Base-by-base conservation (phyloP, 2,329 filamentous ascomycete species). In the Trichoderma sp. region DNA sequence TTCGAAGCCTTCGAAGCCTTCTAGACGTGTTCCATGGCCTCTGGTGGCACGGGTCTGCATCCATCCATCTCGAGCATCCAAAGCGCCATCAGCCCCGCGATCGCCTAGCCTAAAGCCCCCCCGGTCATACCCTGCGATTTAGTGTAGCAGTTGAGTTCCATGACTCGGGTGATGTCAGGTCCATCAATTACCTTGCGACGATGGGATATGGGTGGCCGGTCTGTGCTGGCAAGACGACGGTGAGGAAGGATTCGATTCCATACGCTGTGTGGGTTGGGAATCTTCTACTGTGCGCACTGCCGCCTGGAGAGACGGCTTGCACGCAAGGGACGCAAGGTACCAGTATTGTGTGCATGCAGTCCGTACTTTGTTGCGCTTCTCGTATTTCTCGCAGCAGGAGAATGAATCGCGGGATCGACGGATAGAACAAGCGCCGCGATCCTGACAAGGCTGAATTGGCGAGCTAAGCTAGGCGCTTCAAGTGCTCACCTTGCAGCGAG, bases 71-170 rank as follows among this genome's bases (percentile, higher is more conserved):
- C 29, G 43, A 53, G 24, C 7, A 47, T 47, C 63, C 53, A 47
- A 57, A 40, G 35, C 53, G 52, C 63, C 43, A 53, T 66, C 63
- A 57, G 63, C 63, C 63, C 63, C 63, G 53, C 63, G 37, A 66
- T 66, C 63, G 63, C 53, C 59, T 37, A 29, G 13, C 59, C 59
- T 29, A 24, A 29, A 43, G 40, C 40, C 40, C 58, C 58, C 58
- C 37, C 47, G 29, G 47, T 40, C 40, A 31, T n/a, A 52, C 27
- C n/a, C 27, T 21, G n/a, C 29, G 21, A 49, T 49, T 61, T 61
- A 35, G 61, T 35, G 7, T 43, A 35, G 33, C 33, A 14, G 14
- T 43, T n/a, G 16, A 11, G 10, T 49, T 49, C 47, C n/a, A 49
- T 21, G n/a, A 24, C 11, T 35, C 33, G 33, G 33, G 33, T 49